phyloP scores from a whole-genome alignment of 75 land plant species.

The Selaginella moellendorffii region DNA sequence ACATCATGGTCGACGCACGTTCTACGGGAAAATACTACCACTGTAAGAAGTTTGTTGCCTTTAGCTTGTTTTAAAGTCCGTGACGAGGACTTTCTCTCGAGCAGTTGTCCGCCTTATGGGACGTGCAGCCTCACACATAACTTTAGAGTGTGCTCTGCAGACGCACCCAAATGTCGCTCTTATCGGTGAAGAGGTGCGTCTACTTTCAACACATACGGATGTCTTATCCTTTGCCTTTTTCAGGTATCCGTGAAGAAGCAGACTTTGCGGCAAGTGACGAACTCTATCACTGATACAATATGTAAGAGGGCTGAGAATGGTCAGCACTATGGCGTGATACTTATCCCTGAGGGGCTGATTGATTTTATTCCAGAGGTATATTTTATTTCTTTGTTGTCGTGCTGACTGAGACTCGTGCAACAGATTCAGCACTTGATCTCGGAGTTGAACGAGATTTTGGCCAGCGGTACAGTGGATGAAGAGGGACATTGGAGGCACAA shows the following conservation, averaged over 20 bases:
- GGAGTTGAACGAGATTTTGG: conserved; percentile 86
- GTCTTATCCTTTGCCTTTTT: background rate
- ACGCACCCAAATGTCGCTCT: conserved; percentile 84
- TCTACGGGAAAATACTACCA: conserved; percentile 97
- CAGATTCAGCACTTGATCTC: conserved; percentile 86
- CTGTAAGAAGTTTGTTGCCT: conserved; percentile 40
- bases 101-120: conserved; percentile 95
- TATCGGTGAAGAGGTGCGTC: conserved; percentile 80
- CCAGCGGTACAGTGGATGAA: conserved; percentile 59
- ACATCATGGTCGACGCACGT: conserved; percentile 91
- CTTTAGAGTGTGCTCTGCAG: conserved; percentile 89
- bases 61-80: conserved; percentile 1
- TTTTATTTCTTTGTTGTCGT: background rate
- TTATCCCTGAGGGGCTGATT: conserved; percentile 90
- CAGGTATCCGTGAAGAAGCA: conserved; percentile 66
- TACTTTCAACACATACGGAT: background rate
- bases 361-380: conserved; percentile 92
- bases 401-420: too few relatives aligned
- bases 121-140: conserved; percentile 90
- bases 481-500: conserved; percentile 76
- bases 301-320: conserved; percentile 72
- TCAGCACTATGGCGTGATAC: conserved; percentile 89
- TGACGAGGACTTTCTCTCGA: background rate
- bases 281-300: conserved; percentile 64
- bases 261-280: conserved; percentile 76